Evolutionary conservation across 805 yeast species (phyloP).

Genomic region (Nakazawaea ernobii): DNA sequence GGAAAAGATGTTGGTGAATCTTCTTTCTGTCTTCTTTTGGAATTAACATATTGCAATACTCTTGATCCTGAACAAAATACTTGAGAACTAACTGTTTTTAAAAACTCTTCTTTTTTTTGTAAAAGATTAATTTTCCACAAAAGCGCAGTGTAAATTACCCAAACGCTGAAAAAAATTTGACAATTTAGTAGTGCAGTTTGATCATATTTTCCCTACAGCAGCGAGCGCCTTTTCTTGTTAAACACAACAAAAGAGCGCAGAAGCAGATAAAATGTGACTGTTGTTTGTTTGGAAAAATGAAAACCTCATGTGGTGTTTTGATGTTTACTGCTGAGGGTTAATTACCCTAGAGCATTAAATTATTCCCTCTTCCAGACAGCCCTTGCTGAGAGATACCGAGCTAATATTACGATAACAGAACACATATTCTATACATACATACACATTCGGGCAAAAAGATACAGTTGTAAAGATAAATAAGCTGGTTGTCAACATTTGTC

Average conservation of each 20-base stretch:
- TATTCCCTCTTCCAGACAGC: too few species aligned
- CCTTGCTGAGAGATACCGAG: too few species aligned
- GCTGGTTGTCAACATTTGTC: not conserved
- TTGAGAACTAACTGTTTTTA: not conserved
- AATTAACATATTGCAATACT: constrained; percentile 76
- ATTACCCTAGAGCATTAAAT: not conserved
- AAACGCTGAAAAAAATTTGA: not conserved
- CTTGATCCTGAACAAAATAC: constrained; percentile 3
- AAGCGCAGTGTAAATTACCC: not conserved
- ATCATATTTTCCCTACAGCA: too few species aligned
- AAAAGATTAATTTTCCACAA: not conserved
- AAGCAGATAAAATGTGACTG: not conserved
- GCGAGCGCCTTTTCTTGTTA: too few species aligned
- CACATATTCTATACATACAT: too few species aligned
- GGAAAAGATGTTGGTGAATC: constrained; percentile 98
- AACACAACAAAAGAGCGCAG: too few species aligned
- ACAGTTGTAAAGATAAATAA: too few species aligned
- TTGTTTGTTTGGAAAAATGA: too few species aligned
- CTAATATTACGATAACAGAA: too few species aligned
- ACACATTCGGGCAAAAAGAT: too few species aligned
- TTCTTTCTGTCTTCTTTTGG: constrained; percentile 99
- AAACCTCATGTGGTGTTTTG: too few species aligned
- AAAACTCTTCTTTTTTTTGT: not conserved
- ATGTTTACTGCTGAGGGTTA: too few species aligned
- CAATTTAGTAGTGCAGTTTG: not conserved